A percentile compares a stretch with the other conserved stretches of the same genome.
These are phyloP conservation scores for Gomphus bonarii DNA, from an alignment of 1,284 basidiomycete genomes.

Conservation along the genomic window DNA sequence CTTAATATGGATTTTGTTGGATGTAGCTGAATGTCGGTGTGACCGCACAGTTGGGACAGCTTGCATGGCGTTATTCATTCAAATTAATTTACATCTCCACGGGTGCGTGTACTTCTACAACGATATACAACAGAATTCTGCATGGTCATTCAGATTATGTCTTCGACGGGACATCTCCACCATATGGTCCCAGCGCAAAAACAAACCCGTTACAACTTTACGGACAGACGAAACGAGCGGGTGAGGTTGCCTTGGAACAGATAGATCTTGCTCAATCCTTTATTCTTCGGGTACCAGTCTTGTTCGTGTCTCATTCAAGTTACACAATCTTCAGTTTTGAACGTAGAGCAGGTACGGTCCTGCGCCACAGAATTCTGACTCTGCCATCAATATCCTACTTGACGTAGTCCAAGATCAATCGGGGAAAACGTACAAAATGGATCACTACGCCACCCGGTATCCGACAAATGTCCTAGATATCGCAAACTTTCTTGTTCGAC, in stretches of 20 bases:
- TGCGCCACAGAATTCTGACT: constrained; percentile 63
- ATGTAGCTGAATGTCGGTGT: constrained; percentile 58
- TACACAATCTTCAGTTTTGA: not conserved
- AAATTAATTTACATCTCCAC: constrained; percentile 72
- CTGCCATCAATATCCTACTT: constrained; percentile 69
- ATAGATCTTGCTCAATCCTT: constrained; percentile 43
- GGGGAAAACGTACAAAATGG: constrained; percentile 76
- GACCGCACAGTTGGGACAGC: constrained; percentile 48
- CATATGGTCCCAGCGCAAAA: constrained; percentile 55
- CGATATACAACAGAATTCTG: not conserved
- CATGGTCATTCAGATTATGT: constrained; percentile 58
- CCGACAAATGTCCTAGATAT: constrained; percentile 75
- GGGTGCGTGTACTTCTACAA: constrained; percentile 26
- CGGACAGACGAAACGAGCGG: constrained; percentile 66
- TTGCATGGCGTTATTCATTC: constrained; percentile 45
- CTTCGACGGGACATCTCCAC: constrained; percentile 72
- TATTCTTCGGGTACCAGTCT: constrained; percentile 70
- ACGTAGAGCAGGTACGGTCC: constrained; percentile 57
- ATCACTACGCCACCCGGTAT: constrained; percentile 75
- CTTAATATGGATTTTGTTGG: not conserved
- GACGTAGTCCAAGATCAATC: constrained; percentile 72
- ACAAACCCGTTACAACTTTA: constrained; percentile 74
- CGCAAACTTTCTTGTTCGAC: constrained; percentile 59
- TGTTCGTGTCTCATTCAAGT: constrained; percentile 35
- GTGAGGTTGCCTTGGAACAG: constrained; percentile 55